Percentiles rank a stretch among this genome's conserved stretches.
Evolutionary conservation across 1,284 basidiomycete species (phyloP).

Genomic region (Marasmius sp.): DNA sequence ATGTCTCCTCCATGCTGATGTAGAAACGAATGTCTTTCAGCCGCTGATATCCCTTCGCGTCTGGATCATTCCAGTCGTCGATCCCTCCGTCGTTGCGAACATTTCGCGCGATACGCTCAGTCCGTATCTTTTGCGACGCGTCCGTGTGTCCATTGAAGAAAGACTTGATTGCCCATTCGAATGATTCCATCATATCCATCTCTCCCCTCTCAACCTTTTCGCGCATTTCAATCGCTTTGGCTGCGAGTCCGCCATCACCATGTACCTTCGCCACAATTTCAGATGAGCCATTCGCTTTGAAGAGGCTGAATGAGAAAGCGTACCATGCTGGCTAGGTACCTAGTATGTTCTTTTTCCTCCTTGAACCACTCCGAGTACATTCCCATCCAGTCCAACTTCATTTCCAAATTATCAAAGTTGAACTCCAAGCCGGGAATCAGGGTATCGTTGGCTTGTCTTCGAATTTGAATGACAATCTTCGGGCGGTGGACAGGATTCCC

Average conservation of each 20-base stretch:
- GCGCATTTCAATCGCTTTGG: neutral
- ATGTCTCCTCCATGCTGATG: neutral
- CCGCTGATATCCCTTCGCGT: neutral
- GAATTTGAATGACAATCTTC: conserved; percentile 3
- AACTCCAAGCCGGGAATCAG: neutral
- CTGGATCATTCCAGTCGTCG: neutral
- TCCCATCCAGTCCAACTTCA: conserved; percentile 3
- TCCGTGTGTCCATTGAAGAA: neutral
- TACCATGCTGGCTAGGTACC: neutral
- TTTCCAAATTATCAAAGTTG: neutral
- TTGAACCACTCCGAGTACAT: conserved; percentile 7
- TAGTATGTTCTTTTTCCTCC: conserved; percentile 4
- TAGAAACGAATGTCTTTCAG: neutral
- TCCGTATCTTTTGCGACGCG: neutral
- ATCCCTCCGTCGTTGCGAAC: neutral
- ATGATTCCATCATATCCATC: neutral
- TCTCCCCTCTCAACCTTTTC: neutral
- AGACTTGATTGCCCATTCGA: neutral
- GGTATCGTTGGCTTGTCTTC: conserved; percentile 1
- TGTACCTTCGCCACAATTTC: neutral
- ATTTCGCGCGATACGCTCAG: neutral
- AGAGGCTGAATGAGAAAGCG: neutral
- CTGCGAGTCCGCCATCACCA: neutral
- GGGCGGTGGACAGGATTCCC: conserved; percentile 3
- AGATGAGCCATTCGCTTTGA: too few species aligned